Conservation (phyloP, 176 grass and related monocot genomes). For the Pharus latifolius region DNA sequence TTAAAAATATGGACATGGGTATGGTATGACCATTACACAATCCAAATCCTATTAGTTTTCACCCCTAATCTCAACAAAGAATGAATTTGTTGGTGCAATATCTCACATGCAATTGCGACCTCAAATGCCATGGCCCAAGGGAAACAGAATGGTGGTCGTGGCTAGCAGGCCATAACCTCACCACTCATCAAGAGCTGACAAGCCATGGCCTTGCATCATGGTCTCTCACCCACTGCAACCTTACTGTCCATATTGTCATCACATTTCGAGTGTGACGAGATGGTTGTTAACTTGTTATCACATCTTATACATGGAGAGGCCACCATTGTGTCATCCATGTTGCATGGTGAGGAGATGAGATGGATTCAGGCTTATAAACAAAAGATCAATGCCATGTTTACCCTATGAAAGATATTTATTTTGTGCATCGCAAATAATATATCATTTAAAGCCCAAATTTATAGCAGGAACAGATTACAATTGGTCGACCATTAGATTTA, state of each 20-base stretch:
- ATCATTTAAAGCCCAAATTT: constrained; percentile 16
- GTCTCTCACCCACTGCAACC: neutral
- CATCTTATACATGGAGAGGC: neutral
- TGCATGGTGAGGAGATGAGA: neutral
- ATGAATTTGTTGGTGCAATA: neutral
- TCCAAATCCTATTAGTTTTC: no score
- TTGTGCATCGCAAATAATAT: constrained; percentile 9
- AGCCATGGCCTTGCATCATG: neutral
- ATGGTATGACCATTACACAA: no score
- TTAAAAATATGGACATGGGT: no score
- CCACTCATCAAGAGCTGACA: neutral
- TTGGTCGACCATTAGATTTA: neutral
- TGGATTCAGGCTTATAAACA: neutral
- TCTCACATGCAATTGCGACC: neutral
- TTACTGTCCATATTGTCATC: constrained; percentile 2
- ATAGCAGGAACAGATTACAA: no score
- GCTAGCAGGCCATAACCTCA: neutral
- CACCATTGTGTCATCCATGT: constrained; percentile 2
- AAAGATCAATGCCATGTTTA: neutral
- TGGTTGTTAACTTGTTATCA: neutral
- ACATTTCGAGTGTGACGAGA: neutral
- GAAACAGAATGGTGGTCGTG: no score
- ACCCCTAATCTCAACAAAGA: no score
- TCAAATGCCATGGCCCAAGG: no score
- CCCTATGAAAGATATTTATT: neutral